phyloP scores from a whole-genome alignment of 345 rosid species.

The Capsella bursapastoris region DNA sequence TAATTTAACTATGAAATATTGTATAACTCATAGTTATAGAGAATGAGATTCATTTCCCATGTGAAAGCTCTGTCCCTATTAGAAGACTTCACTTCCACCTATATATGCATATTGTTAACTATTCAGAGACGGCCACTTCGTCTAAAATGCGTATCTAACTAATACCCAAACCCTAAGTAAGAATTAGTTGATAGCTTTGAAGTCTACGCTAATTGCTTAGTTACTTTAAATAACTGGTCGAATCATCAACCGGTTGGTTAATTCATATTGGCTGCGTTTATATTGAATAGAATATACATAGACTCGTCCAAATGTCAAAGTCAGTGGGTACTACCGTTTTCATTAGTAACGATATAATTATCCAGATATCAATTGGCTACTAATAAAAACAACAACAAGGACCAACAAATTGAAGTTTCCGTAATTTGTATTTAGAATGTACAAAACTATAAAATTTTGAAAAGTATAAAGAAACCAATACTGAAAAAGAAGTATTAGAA shows the following conservation, averaged over 20 bases:
- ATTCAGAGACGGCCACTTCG: conserved; percentile 18
- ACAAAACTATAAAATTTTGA: too few species aligned
- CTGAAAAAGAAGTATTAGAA: too few species aligned
- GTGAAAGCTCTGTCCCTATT: conserved; percentile 30
- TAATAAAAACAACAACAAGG: too few species aligned
- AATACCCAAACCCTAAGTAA: conserved; percentile 21
- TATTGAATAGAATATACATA: too few species aligned
- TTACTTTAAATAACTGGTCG: not conserved
- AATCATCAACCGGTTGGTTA: not conserved
- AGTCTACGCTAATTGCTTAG: not conserved
- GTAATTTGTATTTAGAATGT: too few species aligned
- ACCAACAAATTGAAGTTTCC: too few species aligned
- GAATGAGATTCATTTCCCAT: conserved; percentile 43
- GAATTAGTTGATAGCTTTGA: conserved; percentile 17
- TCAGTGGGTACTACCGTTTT: too few species aligned
- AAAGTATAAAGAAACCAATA: too few species aligned
- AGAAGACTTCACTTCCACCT: conserved; percentile 40
- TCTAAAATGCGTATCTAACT: conserved; percentile 24
- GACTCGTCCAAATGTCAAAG: too few species aligned
- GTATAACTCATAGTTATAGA: not conserved
- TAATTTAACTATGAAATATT: not conserved
- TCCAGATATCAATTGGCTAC: too few species aligned
- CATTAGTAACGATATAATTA: too few species aligned
- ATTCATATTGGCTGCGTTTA: not conserved
- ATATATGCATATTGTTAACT: conserved; percentile 18